A percentile compares a stretch with the other conserved stretches of the same genome.
phyloP scores from a whole-genome alignment of 2,329 filamentous ascomycete genomes.

The Trichophyton simii region DNA sequence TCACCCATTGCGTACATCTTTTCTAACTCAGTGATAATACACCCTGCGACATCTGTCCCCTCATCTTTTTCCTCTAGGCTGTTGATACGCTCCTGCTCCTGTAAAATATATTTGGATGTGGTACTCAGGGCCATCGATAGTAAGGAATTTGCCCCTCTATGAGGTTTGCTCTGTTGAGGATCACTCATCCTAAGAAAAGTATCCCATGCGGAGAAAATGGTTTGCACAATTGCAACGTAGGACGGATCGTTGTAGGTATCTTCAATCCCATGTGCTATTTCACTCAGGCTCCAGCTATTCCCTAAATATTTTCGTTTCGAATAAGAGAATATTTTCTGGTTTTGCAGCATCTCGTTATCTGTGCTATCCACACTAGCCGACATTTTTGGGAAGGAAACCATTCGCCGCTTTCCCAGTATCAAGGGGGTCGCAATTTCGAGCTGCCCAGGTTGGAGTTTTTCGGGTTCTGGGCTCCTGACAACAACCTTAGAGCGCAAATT shows the following conservation, averaged over 20 bases:
- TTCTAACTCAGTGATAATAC: slow-evolving; percentile 32
- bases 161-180: slow-evolving; percentile 7
- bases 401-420: slow-evolving; percentile 24
- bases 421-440: slow-evolving; percentile 32
- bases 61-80: slow-evolving; percentile 21
- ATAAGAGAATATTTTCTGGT: neutral
- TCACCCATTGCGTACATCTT: slow-evolving; percentile 24
- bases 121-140: slow-evolving; percentile 26
- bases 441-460: slow-evolving; percentile 27
- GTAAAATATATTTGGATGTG: slow-evolving; percentile 28
- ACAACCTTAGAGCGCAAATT: slow-evolving; percentile 19
- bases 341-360: neutral
- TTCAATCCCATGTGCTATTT: slow-evolving; percentile 23
- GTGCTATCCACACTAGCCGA: neutral
- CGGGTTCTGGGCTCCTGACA: slow-evolving; percentile 25
- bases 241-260: slow-evolving; percentile 15
- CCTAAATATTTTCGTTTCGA: neutral
- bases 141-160: slow-evolving; percentile 24
- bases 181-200: slow-evolving; percentile 27
- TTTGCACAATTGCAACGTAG: slow-evolving; percentile 25
- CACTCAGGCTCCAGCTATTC: slow-evolving; percentile 13
- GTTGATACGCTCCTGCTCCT: slow-evolving; percentile 26
- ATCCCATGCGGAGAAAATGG: slow-evolving; percentile 25
- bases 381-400: neutral
- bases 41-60: slow-evolving; percentile 30